These are phyloP conservation scores for Laguncularia racemosa DNA, from an alignment of 345 rosid species.

Conservation along the genomic window DNA sequence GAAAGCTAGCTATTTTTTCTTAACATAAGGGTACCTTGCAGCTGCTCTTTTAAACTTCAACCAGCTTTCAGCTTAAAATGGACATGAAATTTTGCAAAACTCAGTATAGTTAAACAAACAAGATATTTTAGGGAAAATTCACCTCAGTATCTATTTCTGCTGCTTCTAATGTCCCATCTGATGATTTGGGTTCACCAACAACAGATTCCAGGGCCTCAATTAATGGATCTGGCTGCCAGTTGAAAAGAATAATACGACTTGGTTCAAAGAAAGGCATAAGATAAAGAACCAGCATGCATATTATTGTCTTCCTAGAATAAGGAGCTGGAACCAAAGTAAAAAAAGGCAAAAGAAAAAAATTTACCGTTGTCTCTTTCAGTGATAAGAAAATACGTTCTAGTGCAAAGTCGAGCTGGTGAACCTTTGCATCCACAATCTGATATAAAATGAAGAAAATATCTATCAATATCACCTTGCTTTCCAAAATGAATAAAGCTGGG, in stretches of 20 bases:
- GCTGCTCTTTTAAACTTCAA: too few species aligned
- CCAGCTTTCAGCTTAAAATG: too few species aligned
- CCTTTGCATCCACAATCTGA: conserved; percentile 91
- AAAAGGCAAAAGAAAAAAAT: neutral
- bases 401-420: conserved; percentile 76
- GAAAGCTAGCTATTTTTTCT: neutral
- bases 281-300: neutral
- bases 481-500: too few species aligned
- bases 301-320: neutral
- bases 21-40: too few species aligned
- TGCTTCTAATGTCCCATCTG: conserved; percentile 57
- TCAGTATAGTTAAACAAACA: neutral
- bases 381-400: conserved; percentile 87
- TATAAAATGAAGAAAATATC: conserved; percentile 15
- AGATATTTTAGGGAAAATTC: conserved; percentile 7
- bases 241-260: conserved; percentile 6
- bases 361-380: conserved; percentile 73
- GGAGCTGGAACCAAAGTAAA: neutral
- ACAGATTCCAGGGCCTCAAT: conserved; percentile 72
- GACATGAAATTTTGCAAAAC: too few species aligned
- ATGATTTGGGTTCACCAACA: conserved; percentile 50
- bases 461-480: neutral
- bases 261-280: neutral
- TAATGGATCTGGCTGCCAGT: conserved; percentile 77
- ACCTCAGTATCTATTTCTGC: conserved; percentile 77